Conservation (phyloP, 2,329 filamentous ascomycete species). For the Fusarium sp. region DNA sequence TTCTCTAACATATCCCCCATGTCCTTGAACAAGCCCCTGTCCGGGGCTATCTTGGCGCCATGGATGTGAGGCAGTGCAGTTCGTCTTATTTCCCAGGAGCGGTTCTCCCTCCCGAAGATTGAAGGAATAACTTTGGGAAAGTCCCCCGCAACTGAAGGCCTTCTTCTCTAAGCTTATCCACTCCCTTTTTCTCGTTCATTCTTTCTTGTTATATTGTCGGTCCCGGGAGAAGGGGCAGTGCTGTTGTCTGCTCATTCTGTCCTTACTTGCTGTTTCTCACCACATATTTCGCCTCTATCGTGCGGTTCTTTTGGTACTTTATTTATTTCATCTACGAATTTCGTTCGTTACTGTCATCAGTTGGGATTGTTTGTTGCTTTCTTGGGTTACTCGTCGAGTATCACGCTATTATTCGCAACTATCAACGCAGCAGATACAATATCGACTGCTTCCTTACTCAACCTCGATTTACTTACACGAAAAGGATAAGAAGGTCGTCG, state of each 20-base stretch:
- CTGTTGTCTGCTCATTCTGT: conserved; percentile 6
- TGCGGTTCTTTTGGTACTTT: background rate
- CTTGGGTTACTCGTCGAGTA: background rate
- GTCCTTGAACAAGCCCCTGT: conserved; percentile 26
- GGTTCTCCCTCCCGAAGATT: conserved; percentile 3
- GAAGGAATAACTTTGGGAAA: conserved; percentile 4
- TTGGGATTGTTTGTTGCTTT: background rate
- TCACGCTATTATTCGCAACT: background rate
- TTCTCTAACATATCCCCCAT: conserved; percentile 12
- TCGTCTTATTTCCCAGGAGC: conserved; percentile 29
- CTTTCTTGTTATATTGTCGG: conserved; percentile 4
- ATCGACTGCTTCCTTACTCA: background rate
- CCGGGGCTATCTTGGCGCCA: conserved; percentile 33
- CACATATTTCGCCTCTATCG: background rate
- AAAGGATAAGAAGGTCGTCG: conserved; percentile 1
- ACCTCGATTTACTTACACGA: background rate
- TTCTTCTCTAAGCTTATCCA: conserved; percentile 12
- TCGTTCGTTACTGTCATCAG: background rate
- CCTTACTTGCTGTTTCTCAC: conserved; percentile 6
- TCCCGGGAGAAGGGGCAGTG: conserved; percentile 31
- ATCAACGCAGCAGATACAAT: too few relatives aligned
- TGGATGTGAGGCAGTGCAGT: conserved; percentile 30
- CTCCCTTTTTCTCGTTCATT: conserved; percentile 2
- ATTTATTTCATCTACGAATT: background rate
- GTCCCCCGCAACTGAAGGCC: conserved; percentile 24